These are phyloP conservation scores for Urostyla sp. DNA, from an alignment of 73 alveolate species.

Conservation along the genomic window DNA sequence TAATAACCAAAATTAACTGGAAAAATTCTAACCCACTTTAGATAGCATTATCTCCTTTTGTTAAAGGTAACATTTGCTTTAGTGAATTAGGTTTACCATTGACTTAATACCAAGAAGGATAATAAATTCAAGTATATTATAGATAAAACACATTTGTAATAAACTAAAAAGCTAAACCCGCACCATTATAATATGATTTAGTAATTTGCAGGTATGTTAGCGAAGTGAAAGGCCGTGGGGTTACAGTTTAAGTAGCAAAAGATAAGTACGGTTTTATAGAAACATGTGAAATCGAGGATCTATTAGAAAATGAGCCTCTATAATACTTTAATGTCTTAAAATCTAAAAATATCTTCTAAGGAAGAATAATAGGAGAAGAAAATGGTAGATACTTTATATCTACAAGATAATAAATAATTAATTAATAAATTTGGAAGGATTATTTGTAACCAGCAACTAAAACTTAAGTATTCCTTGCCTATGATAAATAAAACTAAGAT, in stretches of 20 bases:
- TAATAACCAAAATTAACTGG: conserved; percentile 36
- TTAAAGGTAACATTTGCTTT: conserved; percentile 32
- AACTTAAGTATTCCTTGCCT: conserved; percentile 8
- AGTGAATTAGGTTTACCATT: not conserved
- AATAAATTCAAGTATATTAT: conserved; percentile 13
- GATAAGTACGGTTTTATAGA: conserved; percentile 57
- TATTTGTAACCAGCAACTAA: conserved; percentile 42
- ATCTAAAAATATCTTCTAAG: no score
- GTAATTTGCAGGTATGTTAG: conserved; percentile 42
- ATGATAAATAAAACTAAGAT: conserved; percentile 37
- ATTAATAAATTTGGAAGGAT: no score
- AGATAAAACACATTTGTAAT: not conserved
- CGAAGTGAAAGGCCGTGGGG: conserved; percentile 38
- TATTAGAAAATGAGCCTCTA: no score
- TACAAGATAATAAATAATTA: no score
- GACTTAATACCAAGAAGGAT: conserved; percentile 23
- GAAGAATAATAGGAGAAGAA: no score
- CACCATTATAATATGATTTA: conserved; percentile 6
- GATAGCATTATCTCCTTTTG: conserved; percentile 21
- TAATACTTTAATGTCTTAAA: no score
- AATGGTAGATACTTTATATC: no score
- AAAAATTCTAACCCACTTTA: conserved; percentile 16
- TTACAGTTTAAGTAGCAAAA: conserved; percentile 46
- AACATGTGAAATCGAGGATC: conserved; percentile 48
- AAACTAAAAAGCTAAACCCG: not conserved